Evolutionary conservation across 1,284 basidiomycete species (phyloP), one percentile per base, ranked within the genome.

Genomic region (Athelia sp.): DNA sequence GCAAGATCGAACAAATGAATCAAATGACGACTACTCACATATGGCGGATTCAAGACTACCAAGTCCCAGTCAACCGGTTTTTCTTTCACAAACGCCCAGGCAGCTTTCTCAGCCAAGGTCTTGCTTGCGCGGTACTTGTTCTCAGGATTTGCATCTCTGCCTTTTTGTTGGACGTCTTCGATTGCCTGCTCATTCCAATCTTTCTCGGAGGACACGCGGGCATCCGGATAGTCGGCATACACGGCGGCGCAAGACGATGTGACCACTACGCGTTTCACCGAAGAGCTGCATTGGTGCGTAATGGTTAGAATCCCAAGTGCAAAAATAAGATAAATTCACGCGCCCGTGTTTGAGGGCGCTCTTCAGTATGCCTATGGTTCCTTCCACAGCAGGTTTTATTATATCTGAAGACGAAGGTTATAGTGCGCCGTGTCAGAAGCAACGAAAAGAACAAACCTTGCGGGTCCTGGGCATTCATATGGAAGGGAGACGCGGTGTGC

Each of bases 181-280:
- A 78, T 63, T 2, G 77, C 72, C 35, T 72, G 68, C 8, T 78
- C 62, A 68, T 91, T 88, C 88, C 88, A 92, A 62, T 87, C 76
- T 1, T 58, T 53, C 53, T 80, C 78, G 32, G 63, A 69, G 54
- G 69, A 73, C 1, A 58, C 58, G 1, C 47, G 49, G 0, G 64
- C 64, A 1, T 59, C 52, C 4, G 56, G 44, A 3, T 49, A 44
- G 22, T 51, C 44, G 4, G 56, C n/a, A 42, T 68, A 47, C 14
- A 64, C 54, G 9, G 60, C 60, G 32, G 43, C 50, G 51, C 22
- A 52, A 10, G 50, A 46, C 24, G 72, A 72, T 0, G 84, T 86
- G 51, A 90, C 66, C 46, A 92, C 80, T 38, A 92, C 70, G 2
- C 88, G 79, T 61, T 81, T 76, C 50, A 89, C 71, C 18, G 62